Conservation (phyloP, 176 grass and related monocot genomes). For the Melocanna baccifera region DNA sequence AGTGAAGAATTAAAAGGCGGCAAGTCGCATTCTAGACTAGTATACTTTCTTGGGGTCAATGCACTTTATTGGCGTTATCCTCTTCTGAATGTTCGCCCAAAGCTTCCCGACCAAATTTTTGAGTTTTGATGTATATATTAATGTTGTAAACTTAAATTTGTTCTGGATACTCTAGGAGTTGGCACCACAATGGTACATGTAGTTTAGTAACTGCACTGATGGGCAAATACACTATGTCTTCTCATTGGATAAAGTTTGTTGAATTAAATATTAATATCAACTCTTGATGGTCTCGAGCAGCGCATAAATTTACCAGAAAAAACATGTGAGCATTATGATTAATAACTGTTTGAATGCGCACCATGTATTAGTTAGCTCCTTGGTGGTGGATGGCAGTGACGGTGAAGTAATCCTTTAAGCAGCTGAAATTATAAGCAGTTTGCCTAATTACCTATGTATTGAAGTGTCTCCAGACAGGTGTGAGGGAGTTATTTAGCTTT, state of each 20-base stretch:
- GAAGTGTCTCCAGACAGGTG: not conserved
- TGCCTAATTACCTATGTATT: not conserved
- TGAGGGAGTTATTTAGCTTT: constrained; percentile 1
- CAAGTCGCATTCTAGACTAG: not conserved
- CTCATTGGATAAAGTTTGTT: not conserved
- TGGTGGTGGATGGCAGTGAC: not conserved
- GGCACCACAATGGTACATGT: not conserved
- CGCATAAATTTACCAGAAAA: not conserved
- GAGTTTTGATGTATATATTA: not conserved
- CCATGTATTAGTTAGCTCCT: not conserved
- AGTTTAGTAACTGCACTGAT: not conserved
- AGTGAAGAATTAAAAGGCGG: not conserved
- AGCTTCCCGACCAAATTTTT: not conserved
- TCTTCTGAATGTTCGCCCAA: not conserved
- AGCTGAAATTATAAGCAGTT: not conserved
- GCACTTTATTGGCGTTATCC: not conserved
- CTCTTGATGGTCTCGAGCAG: not conserved
- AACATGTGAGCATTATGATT: not conserved
- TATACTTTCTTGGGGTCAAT: not conserved
- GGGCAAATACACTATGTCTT: not conserved
- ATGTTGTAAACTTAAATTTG: not conserved
- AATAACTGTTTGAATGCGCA: not conserved
- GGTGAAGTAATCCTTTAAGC: not conserved
- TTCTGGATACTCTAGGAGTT: not conserved
- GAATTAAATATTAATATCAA: not conserved